Base-by-base conservation (phyloP, 1,284 basidiomycete genomes). In the Stereum hirsutum region DNA sequence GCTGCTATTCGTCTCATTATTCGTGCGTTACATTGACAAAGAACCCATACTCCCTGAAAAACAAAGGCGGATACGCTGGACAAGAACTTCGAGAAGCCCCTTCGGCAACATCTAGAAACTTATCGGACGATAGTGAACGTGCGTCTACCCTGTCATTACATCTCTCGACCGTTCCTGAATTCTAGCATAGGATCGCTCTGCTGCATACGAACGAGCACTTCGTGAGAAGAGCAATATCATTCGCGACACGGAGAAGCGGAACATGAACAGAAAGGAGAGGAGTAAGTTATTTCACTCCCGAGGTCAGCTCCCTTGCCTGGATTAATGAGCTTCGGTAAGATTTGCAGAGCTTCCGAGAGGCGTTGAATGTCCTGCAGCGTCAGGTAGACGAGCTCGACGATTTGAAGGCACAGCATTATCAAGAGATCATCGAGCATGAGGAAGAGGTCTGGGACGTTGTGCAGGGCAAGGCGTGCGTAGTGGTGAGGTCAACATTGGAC, bases 391-490 rank as follows among this genome's bases (percentile, higher is more conserved):
- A 88, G 43, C 68, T 93, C 14, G 89, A 93, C 58, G 79, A 80
- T 49, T 65, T 91, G 49, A 92, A 91, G 56, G 74, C 65, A 3
- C 70, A 75, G 8, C 89, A 93, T 63, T 93, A 93, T 57, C 75
- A 79, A 50, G 87, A 94, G 52, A 92, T 95, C 43, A 66, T 94
- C 42, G 89, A 91, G 46, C 89, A 91, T 51, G 93, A 97, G 64
- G 89, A 95, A 54, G 83, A 93, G 63, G 81, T 90, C 5, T 97
- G 94, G 94, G 80, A 91, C 53, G 79, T 81, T 12, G 88, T 96
- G 10, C 80, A 93, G 55, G 75, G 72, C 49, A 92, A 92, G 68
- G 83, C 87, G 39, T 86, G 80, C 55, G 62, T 88, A 20, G 79
- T 76, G 6, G 82, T 89, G 42, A 80, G 87, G 38, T 85, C 85